These are phyloP conservation scores for Hymenochaete sp. DNA, from an alignment of 1,284 basidiomycete genomes.

Conservation along the genomic window DNA sequence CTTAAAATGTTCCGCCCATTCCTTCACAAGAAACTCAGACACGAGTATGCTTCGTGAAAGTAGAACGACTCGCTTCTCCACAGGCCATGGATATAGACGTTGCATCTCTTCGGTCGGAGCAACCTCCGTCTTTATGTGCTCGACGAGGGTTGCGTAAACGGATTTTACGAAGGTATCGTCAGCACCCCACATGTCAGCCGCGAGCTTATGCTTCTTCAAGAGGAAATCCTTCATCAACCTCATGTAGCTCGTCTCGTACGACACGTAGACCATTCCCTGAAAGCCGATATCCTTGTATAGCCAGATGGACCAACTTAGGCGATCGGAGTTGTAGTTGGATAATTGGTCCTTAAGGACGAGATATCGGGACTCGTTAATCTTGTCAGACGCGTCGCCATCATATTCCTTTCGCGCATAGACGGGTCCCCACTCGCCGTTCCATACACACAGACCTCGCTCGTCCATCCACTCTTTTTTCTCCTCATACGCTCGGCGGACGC, in stretches of 20 bases:
- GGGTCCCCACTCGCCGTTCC: slow-evolving; percentile 34
- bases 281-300: slow-evolving; percentile 52
- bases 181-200: slow-evolving; percentile 60
- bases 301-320: slow-evolving; percentile 49
- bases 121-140: slow-evolving; percentile 40
- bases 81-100: slow-evolving; percentile 39
- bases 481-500: slow-evolving; percentile 26
- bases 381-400: slow-evolving; percentile 25
- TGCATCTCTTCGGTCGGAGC: slow-evolving; percentile 31
- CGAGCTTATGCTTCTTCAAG: slow-evolving; percentile 53
- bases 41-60: slow-evolving; percentile 55
- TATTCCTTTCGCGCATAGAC: slow-evolving; percentile 24
- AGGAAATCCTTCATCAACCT: slow-evolving; percentile 38
- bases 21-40: slow-evolving; percentile 52
- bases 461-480: slow-evolving; percentile 28
- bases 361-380: slow-evolving; percentile 36
- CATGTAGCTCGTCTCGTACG: slow-evolving; percentile 41
- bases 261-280: slow-evolving; percentile 44
- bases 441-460: slow-evolving; percentile 26
- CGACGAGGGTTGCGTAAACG: slow-evolving; percentile 49
- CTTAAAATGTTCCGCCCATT: slow-evolving; percentile 58
- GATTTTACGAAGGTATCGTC: slow-evolving; percentile 45
- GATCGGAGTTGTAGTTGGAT: slow-evolving; percentile 37
- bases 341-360: slow-evolving; percentile 42
- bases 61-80: slow-evolving; percentile 26